Evolutionary conservation across 768 basidiomycete genomes (phyloP), one percentile per base, ranked within the genome.

Genomic region (Asterophora parasitica): DNA sequence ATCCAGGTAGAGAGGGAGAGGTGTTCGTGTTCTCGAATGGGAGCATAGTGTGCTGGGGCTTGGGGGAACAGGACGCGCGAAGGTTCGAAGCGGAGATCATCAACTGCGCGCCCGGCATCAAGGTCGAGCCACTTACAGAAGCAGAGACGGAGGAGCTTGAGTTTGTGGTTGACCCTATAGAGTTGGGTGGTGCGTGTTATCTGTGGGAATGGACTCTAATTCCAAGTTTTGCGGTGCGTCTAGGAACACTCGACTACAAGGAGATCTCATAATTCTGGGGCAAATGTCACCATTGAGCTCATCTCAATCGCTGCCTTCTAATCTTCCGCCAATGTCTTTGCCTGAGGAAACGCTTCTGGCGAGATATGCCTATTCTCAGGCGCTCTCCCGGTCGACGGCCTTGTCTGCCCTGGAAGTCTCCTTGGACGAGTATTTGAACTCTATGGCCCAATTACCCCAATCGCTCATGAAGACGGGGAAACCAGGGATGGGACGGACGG

Each of bases 281-380:
- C 75, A 79, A 42, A 78, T 75, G 8, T 70, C 83, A 0, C 72
- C 79, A 10, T 68, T 85, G n/a, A 81, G 77, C 43, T 73, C 77
- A 44, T 61, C 76, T 16, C 67, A 70, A 9, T 69, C 77, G 20
- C 56, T 73, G 10, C 75, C 71, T 16, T 59, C 62, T 15, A 71
- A 69, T 4, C 64, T 79, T 30, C 73, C 74, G 0, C 72, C 77
- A 4, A 74, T 79, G 69, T 72, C 66, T 1, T 75, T 89, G 16
- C 87, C 89, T 1, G 67, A 69, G 37, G 78, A 85, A 31, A 90
- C 88, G 0, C 71, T 93, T 4, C 73, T 93, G 3, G 91, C 87
- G 1, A 86, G 93, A 17, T 96, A 96, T 60, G 86, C 92, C 8
- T 91, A 85, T 65, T 93, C 92, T 0, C 89, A 95, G 60, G 92